Evolutionary conservation across 164 flowering plant genomes (phyloP).

Genomic region (Protea cynaroides): DNA sequence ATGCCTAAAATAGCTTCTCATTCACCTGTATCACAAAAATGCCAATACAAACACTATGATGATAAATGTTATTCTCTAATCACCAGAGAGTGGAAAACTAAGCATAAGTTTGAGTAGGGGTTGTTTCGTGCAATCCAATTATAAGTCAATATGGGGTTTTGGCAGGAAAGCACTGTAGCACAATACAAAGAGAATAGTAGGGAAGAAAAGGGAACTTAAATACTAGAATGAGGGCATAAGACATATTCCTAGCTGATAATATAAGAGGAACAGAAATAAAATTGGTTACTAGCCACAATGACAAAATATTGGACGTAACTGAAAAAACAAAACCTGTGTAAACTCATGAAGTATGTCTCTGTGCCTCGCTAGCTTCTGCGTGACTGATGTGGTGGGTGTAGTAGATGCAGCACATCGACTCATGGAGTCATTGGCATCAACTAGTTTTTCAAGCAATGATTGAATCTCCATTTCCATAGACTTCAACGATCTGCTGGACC

Average conservation of each 20-base stretch:
- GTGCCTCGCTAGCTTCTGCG: constrained; percentile 94
- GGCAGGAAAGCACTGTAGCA: not conserved
- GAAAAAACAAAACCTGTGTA: constrained; percentile 60
- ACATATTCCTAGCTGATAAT: not conserved
- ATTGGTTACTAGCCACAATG: not conserved
- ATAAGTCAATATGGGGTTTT: not conserved
- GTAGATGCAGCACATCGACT: constrained; percentile 97
- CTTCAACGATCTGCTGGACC: constrained; percentile 90
- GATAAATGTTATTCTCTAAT: too few relatives aligned
- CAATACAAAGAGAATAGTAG: not conserved
- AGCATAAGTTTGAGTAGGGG: too few relatives aligned
- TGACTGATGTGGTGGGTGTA: constrained; percentile 73
- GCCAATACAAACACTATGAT: too few relatives aligned
- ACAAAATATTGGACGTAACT: not conserved
- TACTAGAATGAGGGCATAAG: not conserved
- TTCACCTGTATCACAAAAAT: too few relatives aligned
- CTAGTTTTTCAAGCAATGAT: constrained; percentile 83
- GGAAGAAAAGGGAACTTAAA: not conserved
- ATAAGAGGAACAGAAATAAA: not conserved
- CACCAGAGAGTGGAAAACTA: too few relatives aligned
- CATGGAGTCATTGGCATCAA: constrained; percentile 90
- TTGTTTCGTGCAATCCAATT: not conserved
- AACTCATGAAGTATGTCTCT: constrained; percentile 95
- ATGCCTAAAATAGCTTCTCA: too few relatives aligned
- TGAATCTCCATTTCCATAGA: constrained; percentile 99